Evolutionary conservation across 2,329 filamentous ascomycete genomes (phyloP).

Genomic region (Ceratocystis harringtonii): DNA sequence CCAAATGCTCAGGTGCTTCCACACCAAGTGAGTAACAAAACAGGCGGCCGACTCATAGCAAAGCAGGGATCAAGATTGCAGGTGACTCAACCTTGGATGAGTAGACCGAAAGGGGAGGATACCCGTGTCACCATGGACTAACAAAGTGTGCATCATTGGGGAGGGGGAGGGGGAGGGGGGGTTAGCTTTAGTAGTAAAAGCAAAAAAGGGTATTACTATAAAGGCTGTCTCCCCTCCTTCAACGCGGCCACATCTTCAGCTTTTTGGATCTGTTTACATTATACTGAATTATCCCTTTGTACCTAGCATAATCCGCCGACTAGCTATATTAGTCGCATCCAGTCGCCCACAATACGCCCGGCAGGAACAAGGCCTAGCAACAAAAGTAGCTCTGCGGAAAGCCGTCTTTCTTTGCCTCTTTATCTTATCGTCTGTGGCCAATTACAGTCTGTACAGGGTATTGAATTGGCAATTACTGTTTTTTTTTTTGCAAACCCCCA

Average conservation of each 20-base stretch:
- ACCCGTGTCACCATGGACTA: background rate
- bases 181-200: background rate
- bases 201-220: too few species aligned
- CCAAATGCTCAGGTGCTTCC: background rate
- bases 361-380: background rate
- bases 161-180: too few species aligned
- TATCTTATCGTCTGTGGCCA: constrained; percentile 16
- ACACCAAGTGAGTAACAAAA: background rate
- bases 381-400: background rate
- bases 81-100: constrained; percentile 15
- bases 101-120: background rate
- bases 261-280: too few species aligned
- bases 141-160: background rate
- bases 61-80: constrained; percentile 12
- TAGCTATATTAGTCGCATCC: background rate
- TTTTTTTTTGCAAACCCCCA: constrained; percentile 8
- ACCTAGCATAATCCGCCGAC: too few species aligned
- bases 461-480: constrained; percentile 6
- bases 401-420: background rate
- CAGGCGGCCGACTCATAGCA: background rate
- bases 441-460: constrained; percentile 4
- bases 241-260: too few species aligned
- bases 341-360: background rate
- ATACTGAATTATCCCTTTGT: background rate
- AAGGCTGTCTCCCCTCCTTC: too few species aligned